phyloP scores from a whole-genome alignment of 1,284 basidiomycete species.

The Microbotryum violaceum region DNA sequence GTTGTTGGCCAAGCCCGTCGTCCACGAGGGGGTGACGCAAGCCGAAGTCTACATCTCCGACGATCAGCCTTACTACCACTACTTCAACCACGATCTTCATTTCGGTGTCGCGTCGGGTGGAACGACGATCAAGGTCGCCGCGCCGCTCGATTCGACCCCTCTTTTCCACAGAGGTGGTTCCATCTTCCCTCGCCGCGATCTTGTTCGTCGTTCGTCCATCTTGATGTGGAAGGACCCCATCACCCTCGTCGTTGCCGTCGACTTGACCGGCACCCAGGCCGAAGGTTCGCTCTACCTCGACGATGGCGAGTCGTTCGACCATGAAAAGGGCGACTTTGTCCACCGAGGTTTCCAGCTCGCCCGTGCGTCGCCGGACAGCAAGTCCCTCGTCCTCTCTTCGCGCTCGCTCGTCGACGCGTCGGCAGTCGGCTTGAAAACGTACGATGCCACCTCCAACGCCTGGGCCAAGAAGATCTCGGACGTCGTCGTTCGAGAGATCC shows the following conservation, averaged over 20 bases:
- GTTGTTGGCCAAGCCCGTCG: conserved; percentile 86
- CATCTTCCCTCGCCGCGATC: conserved; percentile 77
- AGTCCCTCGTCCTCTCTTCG: conserved; percentile 51
- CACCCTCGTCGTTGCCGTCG: conserved; percentile 77
- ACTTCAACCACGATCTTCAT: conserved; percentile 64
- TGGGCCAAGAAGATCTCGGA: conserved; percentile 58
- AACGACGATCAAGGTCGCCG: conserved; percentile 58
- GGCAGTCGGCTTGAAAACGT: conserved; percentile 34
- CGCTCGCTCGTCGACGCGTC: conserved; percentile 51
- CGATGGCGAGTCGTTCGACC: conserved; percentile 79
- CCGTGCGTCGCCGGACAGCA: conserved; percentile 37
- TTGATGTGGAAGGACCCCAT: conserved; percentile 89
- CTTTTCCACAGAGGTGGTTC: conserved; percentile 86
- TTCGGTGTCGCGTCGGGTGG: conserved; percentile 58
- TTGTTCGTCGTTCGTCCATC: conserved; percentile 73
- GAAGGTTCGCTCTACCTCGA: conserved; percentile 86
- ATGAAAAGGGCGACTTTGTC: conserved; percentile 69
- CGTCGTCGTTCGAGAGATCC: conserved; percentile 71
- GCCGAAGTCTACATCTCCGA: conserved; percentile 79
- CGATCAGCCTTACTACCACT: conserved; percentile 91
- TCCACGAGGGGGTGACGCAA: conserved; percentile 61
- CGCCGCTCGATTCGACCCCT: conserved; percentile 71
- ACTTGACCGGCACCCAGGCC: conserved; percentile 54
- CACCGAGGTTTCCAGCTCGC: conserved; percentile 68
- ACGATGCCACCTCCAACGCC: conserved; percentile 48